Base-by-base conservation (phyloP, 2,329 filamentous ascomycete genomes). In the Cordyceps farinosa region DNA sequence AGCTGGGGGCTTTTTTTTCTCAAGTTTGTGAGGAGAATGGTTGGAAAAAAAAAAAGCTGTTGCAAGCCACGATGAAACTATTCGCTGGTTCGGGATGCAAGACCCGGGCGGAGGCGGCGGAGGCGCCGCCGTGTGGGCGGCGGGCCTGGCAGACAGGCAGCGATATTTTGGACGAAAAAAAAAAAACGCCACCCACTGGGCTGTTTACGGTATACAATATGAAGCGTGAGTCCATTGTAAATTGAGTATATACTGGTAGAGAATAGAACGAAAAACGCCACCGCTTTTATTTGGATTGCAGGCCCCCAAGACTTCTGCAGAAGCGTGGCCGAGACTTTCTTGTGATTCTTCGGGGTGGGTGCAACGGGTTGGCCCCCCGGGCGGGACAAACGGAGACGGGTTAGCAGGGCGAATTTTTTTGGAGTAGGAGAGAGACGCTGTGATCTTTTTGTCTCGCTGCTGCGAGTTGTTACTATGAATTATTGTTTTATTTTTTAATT, bases 11-110 rank as follows among this genome's bases (percentile, higher is more conserved):
- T 38, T 11, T 38, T 11, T 38, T 38, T 10, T 34, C 34, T 34
- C 34, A 22, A 22, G 22, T 34, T 34, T 5, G 34, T 34, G 22
- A 22, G 22, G 22, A 22, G 22, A 22, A 22, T 34, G 34, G 5
- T 34, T 34, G 34, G 34, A 9, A 34, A 9, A 9, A 34, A 34
- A 51, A 34, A 13, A 52, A 34, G 7, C 22, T 38, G 10, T 36
- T 22, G 40, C 56, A 59, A 59, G 56, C 56, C 45, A 59, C 56
- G 56, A 59, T 59, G 45, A 59, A 50, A 59, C 22, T 51, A 59
- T 59, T 59, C 30, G 56, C 56, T 59, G 56, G 56, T 59, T 59
- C 56, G 56, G 56, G 56, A 40, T 59, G 56, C 56, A 59, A 59
- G 44, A 27, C 22, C 56, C 56, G 56, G 56, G n/a, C 42, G 40